phyloP scores from a whole-genome alignment of 192 early-diverging fungal genomes.

The Coemansia sp. region DNA sequence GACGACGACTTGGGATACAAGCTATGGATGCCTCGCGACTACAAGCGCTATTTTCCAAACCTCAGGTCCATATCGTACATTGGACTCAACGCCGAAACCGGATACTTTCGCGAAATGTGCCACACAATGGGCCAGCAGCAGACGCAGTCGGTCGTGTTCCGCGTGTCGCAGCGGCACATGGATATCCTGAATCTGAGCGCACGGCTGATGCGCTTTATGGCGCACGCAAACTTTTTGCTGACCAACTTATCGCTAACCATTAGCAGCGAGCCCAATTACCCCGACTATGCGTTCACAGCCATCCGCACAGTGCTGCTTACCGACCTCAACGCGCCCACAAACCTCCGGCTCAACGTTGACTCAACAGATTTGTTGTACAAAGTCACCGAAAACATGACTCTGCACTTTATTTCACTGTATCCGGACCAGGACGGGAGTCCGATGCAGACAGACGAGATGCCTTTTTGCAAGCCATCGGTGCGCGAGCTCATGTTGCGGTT shows the following conservation, averaged over 20 bases:
- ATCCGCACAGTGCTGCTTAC: constrained; percentile 53
- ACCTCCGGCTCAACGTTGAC: constrained; percentile 50
- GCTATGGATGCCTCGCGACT: constrained; percentile 55
- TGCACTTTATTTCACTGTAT: constrained; percentile 40
- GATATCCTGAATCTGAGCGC: constrained; percentile 47
- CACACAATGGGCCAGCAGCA: constrained; percentile 48
- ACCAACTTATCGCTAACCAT: constrained; percentile 44
- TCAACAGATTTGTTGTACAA: constrained; percentile 54
- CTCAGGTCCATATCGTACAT: constrained; percentile 41
- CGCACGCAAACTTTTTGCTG: constrained; percentile 54
- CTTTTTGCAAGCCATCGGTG: constrained; percentile 51
- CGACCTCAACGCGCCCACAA: constrained; percentile 42
- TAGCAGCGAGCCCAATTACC: constrained; percentile 40
- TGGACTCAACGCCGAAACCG: constrained; percentile 30
- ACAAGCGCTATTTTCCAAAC: constrained; percentile 51
- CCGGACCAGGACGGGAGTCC: constrained; percentile 9
- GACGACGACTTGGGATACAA: constrained; percentile 53
- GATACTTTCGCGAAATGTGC: constrained; percentile 55
- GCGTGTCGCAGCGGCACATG: constrained; percentile 50
- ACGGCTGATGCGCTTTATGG: constrained; percentile 55
- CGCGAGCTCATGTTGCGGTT: constrained; percentile 53
- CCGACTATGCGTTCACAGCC: constrained; percentile 48
- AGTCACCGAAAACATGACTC: constrained; percentile 47
- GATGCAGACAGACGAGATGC: constrained; percentile 24
- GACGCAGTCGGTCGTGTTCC: constrained; percentile 43